Evolutionary conservation across 768 basidiomycete genomes (phyloP).

Genomic region (Leccinum rimulosum): DNA sequence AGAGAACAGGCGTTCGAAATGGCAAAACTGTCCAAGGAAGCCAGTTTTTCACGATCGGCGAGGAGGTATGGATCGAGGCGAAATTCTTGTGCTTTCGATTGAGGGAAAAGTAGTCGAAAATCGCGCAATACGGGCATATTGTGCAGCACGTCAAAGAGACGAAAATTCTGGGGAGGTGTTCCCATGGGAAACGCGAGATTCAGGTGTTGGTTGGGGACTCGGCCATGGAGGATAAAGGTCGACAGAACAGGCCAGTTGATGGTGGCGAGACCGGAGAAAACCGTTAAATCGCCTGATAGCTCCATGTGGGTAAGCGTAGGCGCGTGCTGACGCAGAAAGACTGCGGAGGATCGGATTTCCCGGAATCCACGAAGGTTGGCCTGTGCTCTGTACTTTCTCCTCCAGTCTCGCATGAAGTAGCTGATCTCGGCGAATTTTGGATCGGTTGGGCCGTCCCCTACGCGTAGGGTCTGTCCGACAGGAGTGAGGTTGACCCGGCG

Average conservation of each 20-base stretch:
- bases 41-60: constrained; percentile 27
- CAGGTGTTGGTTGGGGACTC: constrained; percentile 18
- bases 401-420: constrained; percentile 37
- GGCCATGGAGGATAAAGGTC: constrained; percentile 33
- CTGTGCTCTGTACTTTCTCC: constrained; percentile 35
- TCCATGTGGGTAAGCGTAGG: constrained; percentile 30
- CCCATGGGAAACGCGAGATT: constrained; percentile 17
- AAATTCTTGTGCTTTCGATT: constrained; percentile 25
- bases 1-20: constrained; percentile 35
- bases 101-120: constrained; percentile 33
- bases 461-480: constrained; percentile 34
- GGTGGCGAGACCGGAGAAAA: constrained; percentile 26
- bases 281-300: constrained; percentile 30
- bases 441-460: constrained; percentile 35
- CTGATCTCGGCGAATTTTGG: constrained; percentile 30
- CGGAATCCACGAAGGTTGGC: constrained; percentile 27
- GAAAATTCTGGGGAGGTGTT: not conserved
- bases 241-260: constrained; percentile 30
- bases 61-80: constrained; percentile 21
- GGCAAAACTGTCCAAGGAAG: constrained; percentile 34
- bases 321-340: constrained; percentile 32
- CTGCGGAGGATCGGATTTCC: constrained; percentile 30
- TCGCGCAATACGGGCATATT: constrained; percentile 32
- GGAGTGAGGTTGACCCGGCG: constrained; percentile 29
- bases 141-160: constrained; percentile 29